phyloP scores from a whole-genome alignment of 495 filamentous ascomycete species.

The Aspergillus funiculosus region DNA sequence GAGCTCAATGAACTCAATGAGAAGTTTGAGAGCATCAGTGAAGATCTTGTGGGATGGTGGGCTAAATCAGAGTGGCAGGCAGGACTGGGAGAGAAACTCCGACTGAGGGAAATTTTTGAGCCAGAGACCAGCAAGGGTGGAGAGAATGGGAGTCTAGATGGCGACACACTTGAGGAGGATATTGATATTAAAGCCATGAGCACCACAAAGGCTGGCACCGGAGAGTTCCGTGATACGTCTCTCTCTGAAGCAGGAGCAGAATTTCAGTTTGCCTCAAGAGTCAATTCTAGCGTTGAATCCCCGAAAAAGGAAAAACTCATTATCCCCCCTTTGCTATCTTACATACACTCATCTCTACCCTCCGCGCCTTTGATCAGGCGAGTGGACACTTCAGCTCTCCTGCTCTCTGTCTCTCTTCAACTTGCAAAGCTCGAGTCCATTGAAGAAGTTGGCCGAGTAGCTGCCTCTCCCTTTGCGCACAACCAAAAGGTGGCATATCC shows the following conservation, averaged over 20 bases:
- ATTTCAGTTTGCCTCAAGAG: slow-evolving; percentile 42
- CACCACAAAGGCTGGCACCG: slow-evolving; percentile 44
- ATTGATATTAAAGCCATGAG: slow-evolving; percentile 59
- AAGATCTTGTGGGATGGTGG: slow-evolving; percentile 94
- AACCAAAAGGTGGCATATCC: slow-evolving; percentile 73
- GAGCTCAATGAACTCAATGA: slow-evolving; percentile 75
- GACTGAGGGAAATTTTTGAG: slow-evolving; percentile 59
- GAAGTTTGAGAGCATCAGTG: slow-evolving; percentile 74
- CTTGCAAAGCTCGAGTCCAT: slow-evolving; percentile 72
- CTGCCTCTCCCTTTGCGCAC: slow-evolving; percentile 67
- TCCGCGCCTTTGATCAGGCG: slow-evolving; percentile 65
- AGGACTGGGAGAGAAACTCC: slow-evolving; percentile 70
- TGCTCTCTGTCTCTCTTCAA: slow-evolving; percentile 74
- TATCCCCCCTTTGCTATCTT: slow-evolving; percentile 69
- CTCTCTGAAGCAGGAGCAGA: slow-evolving; percentile 5
- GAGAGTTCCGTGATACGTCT: slow-evolving; percentile 4
- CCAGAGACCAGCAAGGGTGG: slow-evolving; percentile 25
- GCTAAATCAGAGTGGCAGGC: slow-evolving; percentile 88
- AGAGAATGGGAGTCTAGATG: slow-evolving; percentile 37
- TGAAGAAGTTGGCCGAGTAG: slow-evolving; percentile 53
- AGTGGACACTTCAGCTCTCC: slow-evolving; percentile 76
- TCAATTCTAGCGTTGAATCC: slow-evolving; percentile 20
- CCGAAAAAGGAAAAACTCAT: slow-evolving; percentile 25
- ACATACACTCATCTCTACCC: slow-evolving; percentile 56
- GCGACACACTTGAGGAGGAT: slow-evolving; percentile 49